Conservation (phyloP, 768 basidiomycete species). For the Boletus tomentosulus region DNA sequence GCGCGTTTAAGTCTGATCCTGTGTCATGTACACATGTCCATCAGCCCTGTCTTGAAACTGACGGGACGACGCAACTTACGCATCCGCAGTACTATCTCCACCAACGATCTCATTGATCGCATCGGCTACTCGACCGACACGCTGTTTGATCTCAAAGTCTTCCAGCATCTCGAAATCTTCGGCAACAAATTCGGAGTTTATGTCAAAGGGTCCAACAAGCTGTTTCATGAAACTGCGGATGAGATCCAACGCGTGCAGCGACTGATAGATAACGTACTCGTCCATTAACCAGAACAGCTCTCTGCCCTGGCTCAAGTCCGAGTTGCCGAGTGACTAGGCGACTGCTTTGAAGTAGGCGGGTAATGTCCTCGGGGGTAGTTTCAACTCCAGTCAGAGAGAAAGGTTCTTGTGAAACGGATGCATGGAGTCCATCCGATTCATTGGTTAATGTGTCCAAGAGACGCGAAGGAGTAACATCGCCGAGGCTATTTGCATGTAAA, state of each 20-base stretch:
- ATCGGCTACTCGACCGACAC: conserved; percentile 62
- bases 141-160: conserved; percentile 67
- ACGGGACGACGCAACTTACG: conserved; percentile 32
- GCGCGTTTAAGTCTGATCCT: conserved; percentile 48
- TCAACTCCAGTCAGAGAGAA: conserved; percentile 27
- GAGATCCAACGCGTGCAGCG: not conserved
- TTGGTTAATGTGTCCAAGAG: conserved; percentile 13
- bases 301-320: conserved; percentile 55
- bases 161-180: conserved; percentile 74
- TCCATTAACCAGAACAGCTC: conserved; percentile 75
- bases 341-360: conserved; percentile 41
- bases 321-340: conserved; percentile 51
- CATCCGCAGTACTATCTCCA: conserved; percentile 34
- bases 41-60: not conserved
- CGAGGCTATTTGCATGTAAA: conserved; percentile 37
- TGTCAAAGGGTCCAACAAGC: conserved; percentile 72
- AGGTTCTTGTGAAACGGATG: conserved; percentile 34
- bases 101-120: conserved; percentile 56
- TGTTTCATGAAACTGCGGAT: conserved; percentile 26
- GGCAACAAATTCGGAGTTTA: conserved; percentile 49
- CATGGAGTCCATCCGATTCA: conserved; percentile 6
- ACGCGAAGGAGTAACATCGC: conserved; percentile 17
- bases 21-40: not conserved
- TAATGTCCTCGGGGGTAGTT: conserved; percentile 26
- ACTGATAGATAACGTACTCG: conserved; percentile 49